Evolutionary conservation across 768 basidiomycete genomes (phyloP), one percentile per base, ranked within the genome.

Genomic region (Russula griseocarnosa): DNA sequence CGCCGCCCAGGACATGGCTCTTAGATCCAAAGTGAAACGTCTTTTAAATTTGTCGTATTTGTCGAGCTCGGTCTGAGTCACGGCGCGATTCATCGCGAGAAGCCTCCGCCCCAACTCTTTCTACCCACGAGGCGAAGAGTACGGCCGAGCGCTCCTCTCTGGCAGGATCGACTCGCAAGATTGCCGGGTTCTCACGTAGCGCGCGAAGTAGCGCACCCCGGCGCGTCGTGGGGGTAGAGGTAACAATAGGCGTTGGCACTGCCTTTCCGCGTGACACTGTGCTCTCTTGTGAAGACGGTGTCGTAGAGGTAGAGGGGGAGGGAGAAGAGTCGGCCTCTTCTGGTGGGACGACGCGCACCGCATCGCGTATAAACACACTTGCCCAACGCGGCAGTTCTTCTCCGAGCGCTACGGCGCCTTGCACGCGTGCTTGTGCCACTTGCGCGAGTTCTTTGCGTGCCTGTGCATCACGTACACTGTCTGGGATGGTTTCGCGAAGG

Each of bases 301-400:
- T 67, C n/a, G 73, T 32, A 9, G 68, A 64, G 16, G n/a, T n/a
- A n/a, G n/a, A n/a, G n/a, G 66, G 6, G 8, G 60, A 26, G 0
- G 32, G 3, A 1, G 34, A 49, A 34, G 26, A 28, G 9, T 46
- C 4, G 8, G 44, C 76, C 50, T 81, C 81, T 42, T 89, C 86
- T 1, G 94, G 94, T 0, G 94, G 95, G 16, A 98, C 79, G 57
- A 97, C 88, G 73, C 94, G 95, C 70, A 98, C 92, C 13, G 92
- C 93, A 55, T 98, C 94, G 58, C 78, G 79, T 55, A 84, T 69
- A 73, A 82, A 83, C 47, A 78, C 77, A 26, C 81, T 79, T 10
- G 81, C 81, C n/a, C 70, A 71, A 9, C 82, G 85, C 11, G 95
- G 77, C 18, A 88, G 86, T 66, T 90, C 93, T 61, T 74, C 73